These are phyloP conservation scores for Alternaria dauci DNA, from an alignment of 2,329 filamentous ascomycete species.

Conservation along the genomic window DNA sequence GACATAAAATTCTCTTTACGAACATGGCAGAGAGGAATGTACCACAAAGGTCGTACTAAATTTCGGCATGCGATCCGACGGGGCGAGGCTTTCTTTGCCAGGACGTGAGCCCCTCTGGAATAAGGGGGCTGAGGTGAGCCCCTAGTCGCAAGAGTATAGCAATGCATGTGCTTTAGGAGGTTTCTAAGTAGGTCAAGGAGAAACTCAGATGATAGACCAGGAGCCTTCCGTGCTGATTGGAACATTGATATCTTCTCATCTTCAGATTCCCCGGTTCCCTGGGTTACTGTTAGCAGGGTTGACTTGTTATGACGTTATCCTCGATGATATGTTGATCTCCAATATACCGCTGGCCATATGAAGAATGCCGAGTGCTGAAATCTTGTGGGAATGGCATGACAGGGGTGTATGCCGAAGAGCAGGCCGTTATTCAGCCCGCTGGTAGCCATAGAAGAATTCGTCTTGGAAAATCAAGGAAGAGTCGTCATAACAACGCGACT, in stretches of 20 bases:
- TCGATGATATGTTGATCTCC: conserved; percentile 15
- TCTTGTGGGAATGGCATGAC: background rate
- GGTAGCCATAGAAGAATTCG: background rate
- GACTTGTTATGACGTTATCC: background rate
- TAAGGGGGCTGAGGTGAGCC: background rate
- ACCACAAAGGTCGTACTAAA: conserved; percentile 6
- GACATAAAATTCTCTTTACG: conserved; percentile 1
- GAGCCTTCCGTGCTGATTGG: background rate
- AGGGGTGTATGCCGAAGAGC: background rate
- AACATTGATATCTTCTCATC: background rate
- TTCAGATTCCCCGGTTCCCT: background rate
- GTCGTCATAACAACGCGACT: background rate
- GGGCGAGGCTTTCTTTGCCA: background rate
- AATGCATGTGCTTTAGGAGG: background rate
- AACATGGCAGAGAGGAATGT: background rate
- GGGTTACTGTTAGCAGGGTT: background rate
- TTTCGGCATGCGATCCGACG: background rate
- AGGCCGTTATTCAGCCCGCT: background rate
- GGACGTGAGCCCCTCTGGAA: conserved; percentile 2
- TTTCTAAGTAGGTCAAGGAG: conserved; percentile 3
- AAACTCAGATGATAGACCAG: background rate
- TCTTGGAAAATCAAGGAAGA: background rate
- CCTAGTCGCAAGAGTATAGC: conserved; percentile 7
- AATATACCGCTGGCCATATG: background rate
- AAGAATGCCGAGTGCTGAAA: background rate